These are phyloP conservation scores for Uronychia binucleata DNA, from an alignment of 73 alveolate species.

Conservation along the genomic window DNA sequence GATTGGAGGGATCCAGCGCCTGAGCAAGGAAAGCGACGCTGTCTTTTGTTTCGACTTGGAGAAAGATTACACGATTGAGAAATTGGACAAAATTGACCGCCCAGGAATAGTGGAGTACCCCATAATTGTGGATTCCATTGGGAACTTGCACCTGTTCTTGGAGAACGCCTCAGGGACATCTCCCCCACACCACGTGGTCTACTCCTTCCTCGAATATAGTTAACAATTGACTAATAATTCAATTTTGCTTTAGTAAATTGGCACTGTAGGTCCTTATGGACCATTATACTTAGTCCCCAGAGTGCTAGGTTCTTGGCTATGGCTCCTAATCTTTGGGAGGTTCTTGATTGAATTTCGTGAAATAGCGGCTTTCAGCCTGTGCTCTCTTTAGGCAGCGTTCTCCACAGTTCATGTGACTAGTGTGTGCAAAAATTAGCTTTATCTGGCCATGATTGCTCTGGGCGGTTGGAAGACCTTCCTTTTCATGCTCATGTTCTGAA, in stretches of 20 bases:
- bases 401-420: too few relatives aligned
- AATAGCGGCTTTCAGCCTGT: not conserved
- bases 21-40: conserved; percentile 85
- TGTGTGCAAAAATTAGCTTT: too few relatives aligned
- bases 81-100: conserved; percentile 68
- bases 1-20: conserved; percentile 83
- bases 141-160: conserved; percentile 89
- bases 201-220: conserved; percentile 31
- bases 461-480: too few relatives aligned
- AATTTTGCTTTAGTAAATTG: not conserved
- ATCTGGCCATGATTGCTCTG: not conserved
- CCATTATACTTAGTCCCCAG: not conserved
- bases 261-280: too few relatives aligned
- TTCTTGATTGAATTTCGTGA: not conserved
- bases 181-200: conserved; percentile 80
- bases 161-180: conserved; percentile 95
- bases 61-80: conserved; percentile 60
- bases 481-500: too few relatives aligned
- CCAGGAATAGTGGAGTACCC: conserved; percentile 94
- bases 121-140: conserved; percentile 88
- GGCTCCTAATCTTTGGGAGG: not conserved
- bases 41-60: conserved; percentile 83
- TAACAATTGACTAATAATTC: too few relatives aligned
- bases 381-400: too few relatives aligned
- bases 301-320: not conserved